Evolutionary conservation across 2,329 filamentous ascomycete genomes (phyloP), one percentile per base, ranked within the genome.

Genomic region (Venturia aucupariae): DNA sequence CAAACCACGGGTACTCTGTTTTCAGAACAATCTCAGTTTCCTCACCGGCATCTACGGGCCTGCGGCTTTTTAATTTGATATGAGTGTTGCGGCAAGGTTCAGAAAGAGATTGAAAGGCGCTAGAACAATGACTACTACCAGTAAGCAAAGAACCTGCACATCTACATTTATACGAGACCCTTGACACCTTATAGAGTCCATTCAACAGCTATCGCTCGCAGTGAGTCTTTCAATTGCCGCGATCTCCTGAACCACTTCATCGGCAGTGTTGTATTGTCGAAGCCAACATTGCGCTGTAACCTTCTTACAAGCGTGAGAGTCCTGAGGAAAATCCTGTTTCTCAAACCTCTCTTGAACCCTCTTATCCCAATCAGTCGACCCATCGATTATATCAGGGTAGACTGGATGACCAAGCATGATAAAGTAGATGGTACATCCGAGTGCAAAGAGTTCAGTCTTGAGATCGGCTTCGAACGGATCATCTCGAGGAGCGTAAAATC

Each of bases 351-450:
- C 66, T 54, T 71, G 67, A 39, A 75, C 69, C 63, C 74, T 70
- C 57, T 69, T 67, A 60, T 73, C 71, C 41, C 41, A 42, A 42
- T 15, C 41, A 42, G 1, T 15, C 5, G 41, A 42, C 17, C 41
- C 41, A 42, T 42, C 41, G 54, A 68, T 63, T 17, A 75, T 62
- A 62, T 71, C 67, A 15, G 64, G 64, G 65, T 72, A 75, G 24
- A 73, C 73, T 64, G 71, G 67, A 48, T 67, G 67, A 59, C 72
- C 71, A 44, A 69, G 69, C 70, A 75, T 71, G 35, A 76, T 74
- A 39, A 69, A 72, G 68, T 75, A 75, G 38, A 76, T 69, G 24
- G 71, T 68, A 10, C 73, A 74, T 42, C 75, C 74, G 11, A 76
- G 68, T 15, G 69, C 72, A 65, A 75, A 76, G 19, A 76, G 61